Base-by-base conservation (phyloP, 495 filamentous ascomycete species). In the Penicillium bovifimosum region DNA sequence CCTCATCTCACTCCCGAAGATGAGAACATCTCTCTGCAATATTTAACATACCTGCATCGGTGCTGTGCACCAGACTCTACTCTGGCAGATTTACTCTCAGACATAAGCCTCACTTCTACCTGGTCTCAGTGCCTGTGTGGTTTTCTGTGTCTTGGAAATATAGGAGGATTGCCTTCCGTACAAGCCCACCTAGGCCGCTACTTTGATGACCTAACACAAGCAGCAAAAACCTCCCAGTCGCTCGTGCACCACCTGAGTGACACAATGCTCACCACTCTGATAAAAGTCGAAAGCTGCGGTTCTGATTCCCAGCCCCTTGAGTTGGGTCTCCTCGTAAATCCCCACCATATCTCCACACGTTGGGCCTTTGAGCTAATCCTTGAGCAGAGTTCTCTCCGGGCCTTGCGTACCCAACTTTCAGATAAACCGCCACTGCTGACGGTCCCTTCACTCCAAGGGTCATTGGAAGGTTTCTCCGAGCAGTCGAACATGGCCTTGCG, bases 71-170 rank as follows among this genome's bases (percentile, higher is more conserved):
- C 42, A 17, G 54, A 58, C 9, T 53, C 50, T 33, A 49, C 56
- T 17, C 14, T 29, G 10, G 53, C 57, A 16, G 36, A 47, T 11
- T 27, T 60, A 5, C 29, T 61, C 9, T 64, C 63, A 24, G 61
- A 68, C 17, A 53, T 59, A 45, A 62, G 60, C 39, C 50, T 71
- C 43, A 54, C 57, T 14, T 60, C 58, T 26, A 53, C 53, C 6
- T 63, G 69, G 52, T 47, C 64, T 39, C 67, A 69, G 58, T 63
- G 58, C 18, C 34, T 76, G n/a, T 54, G 52, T 6, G 60, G 64
- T 3, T 55, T 71, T 18, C 46, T 74, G 11, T 38, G 44, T 6
- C 50, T 60, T 17, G 50, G 59, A 17, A 47, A 53, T 16, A 40
- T 65, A 17, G 34, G 33, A 28, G 56, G 52, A 33, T 29, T 63